phyloP scores from a whole-genome alignment of 2,329 filamentous ascomycete genomes.

The Neoscytalidium dimidiatum region DNA sequence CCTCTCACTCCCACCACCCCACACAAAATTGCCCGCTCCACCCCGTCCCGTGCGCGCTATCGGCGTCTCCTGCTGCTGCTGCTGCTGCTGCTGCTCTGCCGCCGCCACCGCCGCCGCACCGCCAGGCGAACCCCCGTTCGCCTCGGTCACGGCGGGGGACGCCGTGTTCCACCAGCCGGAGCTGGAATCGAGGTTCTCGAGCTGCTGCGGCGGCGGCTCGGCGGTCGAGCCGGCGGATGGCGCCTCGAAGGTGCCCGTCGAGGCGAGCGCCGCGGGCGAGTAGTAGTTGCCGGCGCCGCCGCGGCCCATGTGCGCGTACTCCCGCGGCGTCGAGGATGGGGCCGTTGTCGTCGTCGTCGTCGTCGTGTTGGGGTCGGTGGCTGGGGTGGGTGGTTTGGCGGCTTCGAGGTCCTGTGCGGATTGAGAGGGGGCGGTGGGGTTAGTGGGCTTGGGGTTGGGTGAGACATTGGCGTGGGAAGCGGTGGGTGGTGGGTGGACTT shows the following conservation, averaged over 20 bases:
- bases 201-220: constrained; percentile 7
- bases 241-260: constrained; percentile 40
- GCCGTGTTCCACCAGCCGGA: constrained; percentile 12
- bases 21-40: constrained; percentile 51
- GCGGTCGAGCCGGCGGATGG: constrained; percentile 1
- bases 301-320: constrained; percentile 48
- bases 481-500: neutral
- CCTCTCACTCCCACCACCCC: constrained; percentile 23
- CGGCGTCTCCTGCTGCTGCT: constrained; percentile 34
- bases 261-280: constrained; percentile 40
- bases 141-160: neutral
- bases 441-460: neutral
- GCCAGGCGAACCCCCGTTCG: too few species aligned
- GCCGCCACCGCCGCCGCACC: too few species aligned
- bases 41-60: constrained; percentile 43
- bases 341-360: too few species aligned
- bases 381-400: constrained; percentile 33
- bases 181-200: constrained; percentile 20
- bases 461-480: neutral
- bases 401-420: constrained; percentile 18
- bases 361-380: constrained; percentile 22
- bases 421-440: neutral
- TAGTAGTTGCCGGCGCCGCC: constrained; percentile 52
- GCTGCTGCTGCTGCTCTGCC: constrained; percentile 16
- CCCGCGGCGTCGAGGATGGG: constrained; percentile 28